phyloP scores from a whole-genome alignment of 164 flowering plant genomes.

The Piper betle region DNA sequence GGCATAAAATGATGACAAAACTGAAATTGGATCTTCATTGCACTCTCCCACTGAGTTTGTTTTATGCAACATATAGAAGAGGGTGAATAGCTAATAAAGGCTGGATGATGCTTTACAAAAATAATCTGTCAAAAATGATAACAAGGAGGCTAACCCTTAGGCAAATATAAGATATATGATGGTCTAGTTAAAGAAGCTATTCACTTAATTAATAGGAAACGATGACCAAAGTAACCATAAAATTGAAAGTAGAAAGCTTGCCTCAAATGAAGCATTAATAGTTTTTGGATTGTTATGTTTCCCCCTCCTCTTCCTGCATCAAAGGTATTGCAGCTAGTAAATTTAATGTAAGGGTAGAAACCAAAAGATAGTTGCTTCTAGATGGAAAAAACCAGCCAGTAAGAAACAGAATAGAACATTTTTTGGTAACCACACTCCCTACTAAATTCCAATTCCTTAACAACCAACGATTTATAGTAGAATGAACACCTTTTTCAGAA shows the following conservation, averaged over 20 bases:
- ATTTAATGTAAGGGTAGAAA: too few relatives aligned
- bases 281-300: too few relatives aligned
- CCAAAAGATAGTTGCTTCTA: background rate
- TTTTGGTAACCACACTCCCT: too few relatives aligned
- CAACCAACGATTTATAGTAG: background rate
- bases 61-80: too few relatives aligned
- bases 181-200: background rate
- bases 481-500: slow-evolving; percentile 41
- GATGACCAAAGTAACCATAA: background rate
- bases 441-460: too few relatives aligned
- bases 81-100: background rate
- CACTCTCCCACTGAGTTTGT: too few relatives aligned
- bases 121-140: background rate
- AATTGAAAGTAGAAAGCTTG: background rate
- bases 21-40: too few relatives aligned
- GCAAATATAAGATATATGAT: background rate
- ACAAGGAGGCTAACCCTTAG: background rate
- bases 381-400: background rate
- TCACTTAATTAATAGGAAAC: background rate
- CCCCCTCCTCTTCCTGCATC: background rate
- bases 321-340: background rate
- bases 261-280: background rate
- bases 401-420: too few relatives aligned
- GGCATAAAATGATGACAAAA: too few relatives aligned
- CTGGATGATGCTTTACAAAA: background rate